Percentiles rank a stretch among this genome's conserved stretches.
These are phyloP conservation scores for Venturia pyrina DNA, from an alignment of 2,329 filamentous ascomycete genomes.

Conservation along the genomic window DNA sequence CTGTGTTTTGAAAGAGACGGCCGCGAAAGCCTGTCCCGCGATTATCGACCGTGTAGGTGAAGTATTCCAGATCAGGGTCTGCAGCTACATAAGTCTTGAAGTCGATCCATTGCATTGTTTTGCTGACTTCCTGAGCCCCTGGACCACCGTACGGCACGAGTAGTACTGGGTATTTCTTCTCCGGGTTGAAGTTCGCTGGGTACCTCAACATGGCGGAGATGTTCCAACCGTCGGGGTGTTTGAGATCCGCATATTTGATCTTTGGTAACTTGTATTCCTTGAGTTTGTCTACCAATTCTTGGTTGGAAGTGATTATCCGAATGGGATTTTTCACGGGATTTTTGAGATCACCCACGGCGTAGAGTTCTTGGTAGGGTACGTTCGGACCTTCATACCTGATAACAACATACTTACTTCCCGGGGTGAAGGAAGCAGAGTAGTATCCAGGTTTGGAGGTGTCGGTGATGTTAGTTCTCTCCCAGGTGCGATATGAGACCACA, in stretches of 20 bases:
- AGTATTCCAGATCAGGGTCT: slow-evolving; percentile 57
- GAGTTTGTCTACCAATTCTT: slow-evolving; percentile 44
- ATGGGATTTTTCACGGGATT: slow-evolving; percentile 41
- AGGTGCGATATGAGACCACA: slow-evolving; percentile 47
- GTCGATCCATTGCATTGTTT: slow-evolving; percentile 23
- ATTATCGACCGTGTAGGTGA: slow-evolving; percentile 59
- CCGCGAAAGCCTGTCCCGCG: slow-evolving; percentile 57
- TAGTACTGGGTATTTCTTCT: slow-evolving; percentile 55
- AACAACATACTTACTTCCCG: slow-evolving; percentile 53
- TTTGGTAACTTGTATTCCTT: slow-evolving; percentile 53
- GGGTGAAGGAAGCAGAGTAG: slow-evolving; percentile 57
- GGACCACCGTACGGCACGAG: slow-evolving; percentile 62
- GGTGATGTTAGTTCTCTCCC: slow-evolving; percentile 32
- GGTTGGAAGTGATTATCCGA: slow-evolving; percentile 51
- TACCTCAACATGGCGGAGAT: slow-evolving; percentile 57
- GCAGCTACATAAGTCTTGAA: slow-evolving; percentile 53
- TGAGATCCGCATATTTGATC: slow-evolving; percentile 52
- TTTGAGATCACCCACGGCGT: slow-evolving; percentile 43
- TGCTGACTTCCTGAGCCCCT: slow-evolving; percentile 50
- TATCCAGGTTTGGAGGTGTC: slow-evolving; percentile 48
- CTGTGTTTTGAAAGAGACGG: slow-evolving; percentile 49
- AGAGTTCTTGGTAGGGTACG: slow-evolving; percentile 60
- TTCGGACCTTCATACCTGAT: slow-evolving; percentile 56
- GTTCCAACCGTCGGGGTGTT: slow-evolving; percentile 50
- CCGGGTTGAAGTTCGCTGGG: slow-evolving; percentile 52